phyloP scores from a whole-genome alignment of 106 monocot species.

The Dactylorhiza incarnata region DNA sequence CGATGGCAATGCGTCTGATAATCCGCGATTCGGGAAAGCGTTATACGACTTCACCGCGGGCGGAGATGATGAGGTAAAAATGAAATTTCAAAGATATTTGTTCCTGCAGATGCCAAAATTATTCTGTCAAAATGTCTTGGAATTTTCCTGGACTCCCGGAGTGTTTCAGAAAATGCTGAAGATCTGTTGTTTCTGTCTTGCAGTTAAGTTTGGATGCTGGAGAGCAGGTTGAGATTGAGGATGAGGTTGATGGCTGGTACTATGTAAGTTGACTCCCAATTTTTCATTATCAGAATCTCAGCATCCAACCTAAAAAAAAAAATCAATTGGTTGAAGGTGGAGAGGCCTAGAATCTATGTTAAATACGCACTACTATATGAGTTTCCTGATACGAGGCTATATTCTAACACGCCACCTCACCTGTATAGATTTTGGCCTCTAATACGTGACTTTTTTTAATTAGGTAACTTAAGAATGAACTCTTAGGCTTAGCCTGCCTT shows the following conservation, averaged over 20 bases:
- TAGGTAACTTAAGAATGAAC: too few species aligned
- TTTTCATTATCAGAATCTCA: too few species aligned
- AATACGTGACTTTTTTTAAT: too few species aligned
- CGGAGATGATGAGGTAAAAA: constrained; percentile 90
- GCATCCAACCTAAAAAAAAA: too few species aligned
- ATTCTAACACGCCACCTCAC: too few species aligned
- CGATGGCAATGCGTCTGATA: constrained; percentile 37
- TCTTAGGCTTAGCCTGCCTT: too few species aligned
- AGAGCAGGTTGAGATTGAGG: constrained; percentile 94
- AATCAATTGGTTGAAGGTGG: too few species aligned
- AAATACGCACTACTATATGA: too few species aligned
- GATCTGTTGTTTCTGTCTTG: constrained; percentile 6
- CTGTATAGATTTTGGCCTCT: too few species aligned
- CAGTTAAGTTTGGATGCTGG: constrained; percentile 83
- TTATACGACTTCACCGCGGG: constrained; percentile 96
- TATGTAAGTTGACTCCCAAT: constrained; percentile 55
- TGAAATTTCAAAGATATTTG: neutral
- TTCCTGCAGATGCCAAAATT: neutral
- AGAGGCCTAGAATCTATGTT: too few species aligned
- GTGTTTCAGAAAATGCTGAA: neutral
- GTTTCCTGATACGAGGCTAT: too few species aligned
- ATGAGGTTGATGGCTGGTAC: constrained; percentile 99
- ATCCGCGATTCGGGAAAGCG: constrained; percentile 79
- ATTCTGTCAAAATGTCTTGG: neutral
- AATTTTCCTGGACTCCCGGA: neutral